Conservation (phyloP, 108 stramenopile genomes). For the Fragilariopsis cylindrus region DNA sequence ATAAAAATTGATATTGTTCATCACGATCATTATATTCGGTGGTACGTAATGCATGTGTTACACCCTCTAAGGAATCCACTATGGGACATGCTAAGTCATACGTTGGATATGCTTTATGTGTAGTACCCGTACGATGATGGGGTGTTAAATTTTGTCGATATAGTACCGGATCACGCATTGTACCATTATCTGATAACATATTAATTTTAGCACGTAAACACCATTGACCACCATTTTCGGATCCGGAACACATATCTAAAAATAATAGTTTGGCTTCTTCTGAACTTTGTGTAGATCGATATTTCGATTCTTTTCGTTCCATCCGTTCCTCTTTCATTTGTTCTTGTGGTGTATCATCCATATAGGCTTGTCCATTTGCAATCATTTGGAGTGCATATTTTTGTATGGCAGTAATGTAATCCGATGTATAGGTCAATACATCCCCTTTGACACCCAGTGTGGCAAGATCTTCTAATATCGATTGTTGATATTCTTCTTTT, state of each 20-base stretch:
- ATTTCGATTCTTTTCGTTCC: constrained; percentile 74
- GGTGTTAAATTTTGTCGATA: constrained; percentile 93
- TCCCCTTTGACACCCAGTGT: constrained; percentile 87
- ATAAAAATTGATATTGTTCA: constrained; percentile 96
- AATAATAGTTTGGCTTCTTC: constrained; percentile 86
- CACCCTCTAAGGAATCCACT: constrained; percentile 98
- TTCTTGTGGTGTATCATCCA: constrained; percentile 99
- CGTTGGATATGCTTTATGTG: constrained; percentile 98
- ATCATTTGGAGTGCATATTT: constrained; percentile 90
- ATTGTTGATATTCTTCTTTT: constrained; percentile 96
- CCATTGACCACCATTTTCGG: constrained; percentile 80
- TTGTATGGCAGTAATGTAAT: constrained; percentile 89
- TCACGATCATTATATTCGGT: constrained; percentile 99
- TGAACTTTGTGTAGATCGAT: constrained; percentile 67
- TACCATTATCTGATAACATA: constrained; percentile 94
- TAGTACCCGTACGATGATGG: constrained; percentile 95
- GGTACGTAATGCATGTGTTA: constrained; percentile 97
- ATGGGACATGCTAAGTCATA: constrained; percentile 99
- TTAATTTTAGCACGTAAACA: constrained; percentile 99
- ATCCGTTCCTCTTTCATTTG: constrained; percentile 86
- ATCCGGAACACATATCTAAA: constrained; percentile 82
- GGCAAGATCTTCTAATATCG: constrained; percentile 80
- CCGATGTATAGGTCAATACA: constrained; percentile 93
- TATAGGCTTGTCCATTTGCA: constrained; percentile 92
- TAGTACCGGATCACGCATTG: constrained; percentile 97